Conservation (phyloP, 345 rosid genomes). For the Eutrema heterophyllum region DNA sequence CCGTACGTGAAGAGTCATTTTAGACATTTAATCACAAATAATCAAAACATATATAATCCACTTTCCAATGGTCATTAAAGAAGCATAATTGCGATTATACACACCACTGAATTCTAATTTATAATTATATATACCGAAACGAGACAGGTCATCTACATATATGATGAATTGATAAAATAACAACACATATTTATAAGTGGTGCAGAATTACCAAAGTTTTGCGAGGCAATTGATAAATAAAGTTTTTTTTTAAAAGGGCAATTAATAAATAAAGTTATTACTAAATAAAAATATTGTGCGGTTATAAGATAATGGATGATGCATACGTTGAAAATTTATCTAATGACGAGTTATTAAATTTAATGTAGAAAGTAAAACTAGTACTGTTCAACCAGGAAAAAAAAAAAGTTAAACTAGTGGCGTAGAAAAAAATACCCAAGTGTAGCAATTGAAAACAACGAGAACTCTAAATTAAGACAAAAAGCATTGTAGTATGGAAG, state of each 20-base stretch:
- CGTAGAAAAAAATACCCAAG: constrained; percentile 15
- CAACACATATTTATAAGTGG: constrained; percentile 13
- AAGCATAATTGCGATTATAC: constrained; percentile 1
- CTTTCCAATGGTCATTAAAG: background rate
- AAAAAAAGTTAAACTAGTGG: constrained; percentile 23
- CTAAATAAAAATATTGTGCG: background rate
- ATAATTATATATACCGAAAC: background rate
- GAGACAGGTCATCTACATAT: constrained; percentile 24
- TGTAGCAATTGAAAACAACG: constrained; percentile 6
- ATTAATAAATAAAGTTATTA: background rate
- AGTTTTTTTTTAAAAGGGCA: no score
- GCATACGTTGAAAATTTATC: constrained; percentile 11
- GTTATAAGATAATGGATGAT: constrained; percentile 10
- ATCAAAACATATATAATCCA: background rate
- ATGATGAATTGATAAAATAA: constrained; percentile 3
- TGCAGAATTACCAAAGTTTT: constrained; percentile 17
- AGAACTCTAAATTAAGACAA: background rate
- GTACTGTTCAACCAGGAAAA: no score
- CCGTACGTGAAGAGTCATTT: constrained; percentile 26
- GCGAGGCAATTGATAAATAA: background rate
- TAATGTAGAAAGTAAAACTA: constrained; percentile 6
- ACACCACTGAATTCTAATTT: background rate
- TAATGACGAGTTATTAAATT: constrained; percentile 10
- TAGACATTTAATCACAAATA: background rate
- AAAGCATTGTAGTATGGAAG: constrained; percentile 17